These are phyloP conservation scores for Biancaea sappan DNA, from an alignment of 306 rosid genomes.

Conservation along the genomic window DNA sequence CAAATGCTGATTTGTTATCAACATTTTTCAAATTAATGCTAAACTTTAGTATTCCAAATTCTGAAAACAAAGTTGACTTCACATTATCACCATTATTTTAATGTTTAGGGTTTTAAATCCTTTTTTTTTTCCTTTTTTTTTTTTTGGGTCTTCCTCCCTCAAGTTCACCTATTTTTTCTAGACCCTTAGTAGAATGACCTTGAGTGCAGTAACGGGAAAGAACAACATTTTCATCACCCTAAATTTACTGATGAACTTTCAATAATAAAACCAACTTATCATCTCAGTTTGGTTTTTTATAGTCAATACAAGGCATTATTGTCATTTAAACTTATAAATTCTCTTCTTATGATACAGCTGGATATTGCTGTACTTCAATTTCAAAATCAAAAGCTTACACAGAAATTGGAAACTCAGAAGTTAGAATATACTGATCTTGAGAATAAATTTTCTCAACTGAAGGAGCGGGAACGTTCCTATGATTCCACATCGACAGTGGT, in stretches of 20 bases:
- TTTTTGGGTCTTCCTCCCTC: background rate
- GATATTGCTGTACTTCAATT: constrained; percentile 82
- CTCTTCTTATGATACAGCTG: constrained; percentile 58
- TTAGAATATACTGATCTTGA: constrained; percentile 67
- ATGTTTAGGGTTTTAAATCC: background rate
- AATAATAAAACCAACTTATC: background rate
- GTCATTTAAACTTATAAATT: constrained; percentile 32
- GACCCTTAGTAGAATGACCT: background rate
- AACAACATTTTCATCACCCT: too few relatives aligned
- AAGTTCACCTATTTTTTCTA: too few relatives aligned
- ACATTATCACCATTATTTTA: background rate
- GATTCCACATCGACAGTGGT: constrained; percentile 62
- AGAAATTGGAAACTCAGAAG: constrained; percentile 92
- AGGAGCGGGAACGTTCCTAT: constrained; percentile 69
- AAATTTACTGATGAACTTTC: background rate
- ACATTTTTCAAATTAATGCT: background rate
- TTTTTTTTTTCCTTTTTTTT: too few relatives aligned
- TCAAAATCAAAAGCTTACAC: constrained; percentile 88
- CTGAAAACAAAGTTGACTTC: background rate
- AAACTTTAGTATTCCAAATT: constrained; percentile 5
- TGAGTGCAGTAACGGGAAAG: background rate
- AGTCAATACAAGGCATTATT: background rate
- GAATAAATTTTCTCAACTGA: constrained; percentile 61
- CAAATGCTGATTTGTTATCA: constrained; percentile 15
- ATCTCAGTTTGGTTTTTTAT: background rate